Evolutionary conservation across 257 asterid species (phyloP), one percentile per base, ranked within the genome.

Genomic region (Gynochthodes officinalis): DNA sequence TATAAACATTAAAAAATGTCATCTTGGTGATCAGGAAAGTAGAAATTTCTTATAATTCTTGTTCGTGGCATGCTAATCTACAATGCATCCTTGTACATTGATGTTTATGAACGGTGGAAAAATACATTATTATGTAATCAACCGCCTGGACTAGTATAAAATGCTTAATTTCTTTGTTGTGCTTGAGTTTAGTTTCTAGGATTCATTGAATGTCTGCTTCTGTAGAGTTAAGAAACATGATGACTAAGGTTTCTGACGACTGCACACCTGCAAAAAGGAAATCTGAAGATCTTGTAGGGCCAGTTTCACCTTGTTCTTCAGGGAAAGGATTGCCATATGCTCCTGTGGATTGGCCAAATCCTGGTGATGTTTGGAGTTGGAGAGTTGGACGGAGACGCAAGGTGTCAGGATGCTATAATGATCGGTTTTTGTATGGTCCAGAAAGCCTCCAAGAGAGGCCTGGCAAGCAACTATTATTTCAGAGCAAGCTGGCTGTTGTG

Each of bases 301-400:
- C 71, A 16, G 79, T 84, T 72, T 57, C 58, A 5, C 81, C 55
- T 33, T 0, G 40, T 25, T 68, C 67, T 18, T 63, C 82, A 2
- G 88, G 88, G 27, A 30, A 72, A 64, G 88, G 86, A 21, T 69
- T 77, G 67, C 88, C 88, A 0, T 84, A 81, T 67, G 86, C 86
- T 69, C 84, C 88, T 16, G 81, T 28, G 23, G 81, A 82, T 78
- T 81, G 82, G 79, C 88, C 88, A 14, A 75, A 70, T 69, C 84
- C 72, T 2, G 86, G 88, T 25, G 88, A 84, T 61, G 37, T 79
- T 44, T 84, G 86, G 88, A 57, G 81, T 28, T 84, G 88, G 88
- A 84, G 74, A 50, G 88, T 84, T 63, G 86, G 86, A n/a, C 73
- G 49, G 32, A 79, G 77, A 62, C 35, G 69, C 33, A 69, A 21